Base-by-base conservation (phyloP, 2,329 filamentous ascomycete species). In the Talaromyces marneffei region DNA sequence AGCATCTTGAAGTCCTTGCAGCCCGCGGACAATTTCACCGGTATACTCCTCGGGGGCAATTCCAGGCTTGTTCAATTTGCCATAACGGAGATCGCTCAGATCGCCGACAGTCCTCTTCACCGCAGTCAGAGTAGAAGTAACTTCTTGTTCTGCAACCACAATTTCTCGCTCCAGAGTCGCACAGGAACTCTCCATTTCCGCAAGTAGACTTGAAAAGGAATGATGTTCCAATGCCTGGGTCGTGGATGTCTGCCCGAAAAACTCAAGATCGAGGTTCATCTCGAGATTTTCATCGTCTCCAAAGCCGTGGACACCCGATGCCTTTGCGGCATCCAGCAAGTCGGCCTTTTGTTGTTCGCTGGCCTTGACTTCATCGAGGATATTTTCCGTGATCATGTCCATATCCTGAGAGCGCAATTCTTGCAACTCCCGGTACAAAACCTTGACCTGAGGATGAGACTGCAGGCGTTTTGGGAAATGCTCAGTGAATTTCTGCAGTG, bases 21-120 rank as follows among this genome's bases (percentile, higher is more conserved):
- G 77, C 5, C 87, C 87, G 52, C 87, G 83, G 18, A 91, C 77
- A 31, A 91, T 83, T 66, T 92, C 87, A 52, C 85, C 81, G 27
- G 80, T 80, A 33, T 92, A 75, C 62, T 85, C 80, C 23, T 80
- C 74, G 65, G 89, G 88, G 37, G 84, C 81, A 10, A 74, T 77
- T 23, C 74, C 71, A 25, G 77, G 72, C 25, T 76, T 77, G 40
- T 76, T 74, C 62, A 94, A 83, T 60, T 86, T 87, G 39, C 92
- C 91, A 69, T 94, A 93, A 50, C 90, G 86, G 60, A 96, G 80
- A 74, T 95, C 90, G 73, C 91, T 95, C 71, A 96, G 78, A 53
- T 84, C 85, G 33, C 88, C 88, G 16, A 94, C 83, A 0, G 83
- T 87, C 60, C 85, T 81, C 65, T 82, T 82, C 57, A 94, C 82